These are phyloP conservation scores for Ophiostoma quercus DNA, from an alignment of 2,329 filamentous ascomycete species.

Conservation along the genomic window DNA sequence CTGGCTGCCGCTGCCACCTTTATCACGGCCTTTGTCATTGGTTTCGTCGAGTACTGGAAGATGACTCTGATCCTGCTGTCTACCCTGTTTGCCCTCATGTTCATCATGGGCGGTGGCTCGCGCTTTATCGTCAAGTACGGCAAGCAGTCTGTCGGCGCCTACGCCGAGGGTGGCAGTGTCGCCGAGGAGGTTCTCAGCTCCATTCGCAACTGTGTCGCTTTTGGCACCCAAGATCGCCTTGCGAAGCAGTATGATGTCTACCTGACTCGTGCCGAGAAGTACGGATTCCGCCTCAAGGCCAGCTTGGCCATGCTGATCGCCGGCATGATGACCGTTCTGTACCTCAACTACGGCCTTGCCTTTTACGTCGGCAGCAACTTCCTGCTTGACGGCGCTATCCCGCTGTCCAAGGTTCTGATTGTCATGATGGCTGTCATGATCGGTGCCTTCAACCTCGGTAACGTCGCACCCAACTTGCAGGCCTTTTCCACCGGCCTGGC, in stretches of 20 bases:
- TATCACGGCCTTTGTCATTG: slow-evolving; percentile 81
- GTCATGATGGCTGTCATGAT: slow-evolving; percentile 90
- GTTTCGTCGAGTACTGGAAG: slow-evolving; percentile 89
- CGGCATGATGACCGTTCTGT: slow-evolving; percentile 76
- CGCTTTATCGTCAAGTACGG: slow-evolving; percentile 74
- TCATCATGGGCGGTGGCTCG: slow-evolving; percentile 69
- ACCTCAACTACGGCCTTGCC: slow-evolving; percentile 78
- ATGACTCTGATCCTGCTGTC: slow-evolving; percentile 81
- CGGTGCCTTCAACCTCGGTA: slow-evolving; percentile 84
- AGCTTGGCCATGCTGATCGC: slow-evolving; percentile 74
- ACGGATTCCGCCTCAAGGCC: slow-evolving; percentile 70
- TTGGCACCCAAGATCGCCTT: slow-evolving; percentile 89
- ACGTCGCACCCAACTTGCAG: slow-evolving; percentile 77
- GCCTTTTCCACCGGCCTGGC: slow-evolving; percentile 79
- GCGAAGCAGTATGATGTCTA: slow-evolving; percentile 78
- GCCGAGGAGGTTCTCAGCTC: slow-evolving; percentile 94
- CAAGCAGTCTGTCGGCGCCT: slow-evolving; percentile 70
- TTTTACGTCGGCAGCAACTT: slow-evolving; percentile 85
- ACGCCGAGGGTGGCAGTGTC: slow-evolving; percentile 78
- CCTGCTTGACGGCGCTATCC: slow-evolving; percentile 59
- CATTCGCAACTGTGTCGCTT: slow-evolving; percentile 85
- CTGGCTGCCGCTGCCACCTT: slow-evolving; percentile 75
- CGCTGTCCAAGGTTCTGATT: slow-evolving; percentile 68
- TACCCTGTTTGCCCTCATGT: slow-evolving; percentile 71
- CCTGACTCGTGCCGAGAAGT: slow-evolving; percentile 65